These are phyloP conservation scores for Anthoceros angustus DNA, from an alignment of 225 moss, liverwort and hornwort species.

Conservation along the genomic window DNA sequence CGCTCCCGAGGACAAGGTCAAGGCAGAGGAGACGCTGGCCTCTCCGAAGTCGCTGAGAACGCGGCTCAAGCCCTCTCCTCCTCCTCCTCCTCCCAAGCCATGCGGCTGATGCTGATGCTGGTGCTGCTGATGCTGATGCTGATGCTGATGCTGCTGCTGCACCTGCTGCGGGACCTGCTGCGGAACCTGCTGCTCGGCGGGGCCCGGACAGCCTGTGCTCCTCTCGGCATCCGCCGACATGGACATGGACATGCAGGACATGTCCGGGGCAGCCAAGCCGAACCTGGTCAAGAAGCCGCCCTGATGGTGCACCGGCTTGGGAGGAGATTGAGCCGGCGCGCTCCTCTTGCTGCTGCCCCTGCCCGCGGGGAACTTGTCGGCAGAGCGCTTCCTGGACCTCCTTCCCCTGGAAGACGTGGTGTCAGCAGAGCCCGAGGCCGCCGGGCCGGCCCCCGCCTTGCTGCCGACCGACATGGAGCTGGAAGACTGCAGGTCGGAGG, in stretches of 20 bases:
- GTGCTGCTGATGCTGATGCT: neutral
- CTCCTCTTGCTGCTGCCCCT: conserved; percentile 14
- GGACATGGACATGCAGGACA: neutral
- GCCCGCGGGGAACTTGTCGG: conserved; percentile 11
- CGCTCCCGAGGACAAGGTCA: neutral
- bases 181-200: neutral
- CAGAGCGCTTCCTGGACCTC: conserved; percentile 29
- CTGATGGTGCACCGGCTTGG: conserved; percentile 1
- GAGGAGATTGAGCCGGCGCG: neutral
- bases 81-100: neutral
- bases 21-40: neutral
- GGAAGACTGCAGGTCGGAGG: conserved; percentile 59
- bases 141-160: too few species aligned
- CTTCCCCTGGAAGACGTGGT: conserved; percentile 28
- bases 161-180: neutral
- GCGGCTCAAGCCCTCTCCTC: neutral
- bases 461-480: conserved; percentile 65
- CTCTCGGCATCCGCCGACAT: neutral
- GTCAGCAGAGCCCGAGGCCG: conserved; percentile 18
- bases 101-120: neutral
- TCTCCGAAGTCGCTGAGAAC: neutral
- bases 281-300: neutral
- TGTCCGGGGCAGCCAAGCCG: neutral
- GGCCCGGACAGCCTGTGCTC: neutral
- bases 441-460: conserved; percentile 13